These are phyloP conservation scores for Arabis alpina DNA, from an alignment of 345 rosid genomes.

Conservation along the genomic window DNA sequence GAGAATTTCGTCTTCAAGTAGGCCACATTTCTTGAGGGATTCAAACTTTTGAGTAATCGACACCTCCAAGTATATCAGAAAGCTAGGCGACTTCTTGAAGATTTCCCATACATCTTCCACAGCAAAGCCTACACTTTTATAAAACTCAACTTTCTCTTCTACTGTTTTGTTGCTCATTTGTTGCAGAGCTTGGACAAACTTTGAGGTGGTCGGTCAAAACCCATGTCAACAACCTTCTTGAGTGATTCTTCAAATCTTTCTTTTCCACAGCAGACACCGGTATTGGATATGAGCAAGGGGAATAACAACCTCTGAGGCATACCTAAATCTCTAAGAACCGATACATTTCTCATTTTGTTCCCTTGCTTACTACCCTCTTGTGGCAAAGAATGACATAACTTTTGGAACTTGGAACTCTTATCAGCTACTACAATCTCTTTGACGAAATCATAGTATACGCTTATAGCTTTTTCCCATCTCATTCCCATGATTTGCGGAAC, in stretches of 20 bases:
- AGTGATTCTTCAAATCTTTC: constrained; percentile 19
- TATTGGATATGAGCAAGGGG: neutral
- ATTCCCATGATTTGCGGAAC: too few relatives aligned
- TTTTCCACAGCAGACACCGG: neutral
- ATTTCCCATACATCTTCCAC: constrained; percentile 28
- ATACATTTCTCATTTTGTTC: constrained; percentile 6
- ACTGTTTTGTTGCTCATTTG: neutral
- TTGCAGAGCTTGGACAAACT: constrained; percentile 33
- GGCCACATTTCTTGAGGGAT: constrained; percentile 2
- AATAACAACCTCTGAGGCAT: constrained; percentile 26
- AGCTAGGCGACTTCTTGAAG: constrained; percentile 34
- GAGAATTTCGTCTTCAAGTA: neutral
- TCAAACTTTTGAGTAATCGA: constrained; percentile 20
- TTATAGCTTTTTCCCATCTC: too few relatives aligned
- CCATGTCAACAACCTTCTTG: constrained; percentile 20
- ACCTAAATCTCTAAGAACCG: constrained; percentile 25
- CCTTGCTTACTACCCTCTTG: neutral
- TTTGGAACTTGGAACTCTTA: too few relatives aligned
- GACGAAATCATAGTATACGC: too few relatives aligned
- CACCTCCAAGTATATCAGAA: constrained; percentile 22
- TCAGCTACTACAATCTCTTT: too few relatives aligned
- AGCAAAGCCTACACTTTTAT: constrained; percentile 40
- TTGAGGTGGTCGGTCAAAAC: constrained; percentile 36
- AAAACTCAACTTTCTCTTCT: constrained; percentile 4
- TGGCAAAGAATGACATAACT: too few relatives aligned